Evolutionary conservation across 805 yeast species (phyloP), one percentile per base, ranked within the genome.

Genomic region (Teunomyces panamensis): DNA sequence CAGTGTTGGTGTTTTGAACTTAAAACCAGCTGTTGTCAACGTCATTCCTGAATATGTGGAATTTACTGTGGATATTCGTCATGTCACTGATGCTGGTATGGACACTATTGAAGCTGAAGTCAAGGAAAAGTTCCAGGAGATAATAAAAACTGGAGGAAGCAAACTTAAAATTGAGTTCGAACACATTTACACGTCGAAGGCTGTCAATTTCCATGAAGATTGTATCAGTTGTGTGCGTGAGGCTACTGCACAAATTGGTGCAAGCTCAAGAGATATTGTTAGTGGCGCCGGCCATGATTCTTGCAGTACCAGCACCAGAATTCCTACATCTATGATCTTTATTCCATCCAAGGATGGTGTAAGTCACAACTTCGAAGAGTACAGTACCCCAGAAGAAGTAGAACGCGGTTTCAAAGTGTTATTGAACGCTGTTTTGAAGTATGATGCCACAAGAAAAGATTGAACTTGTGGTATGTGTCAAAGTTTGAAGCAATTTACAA

Each of bases 211-310:
- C 41, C 41, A 37, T 14, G 30, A 37, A 8, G 41, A 68, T 1
- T 77, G 84, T 56, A 68, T 80, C 44, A 60, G 67, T 2, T 74
- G 83, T 52, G 83, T 84, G 14, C 65, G 69, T 36, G 70, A 85
- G 14, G 83, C 89, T 0, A 51, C 57, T 14, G 79, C 73, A 24
- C 58, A 78, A 30, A 78, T 74, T 48, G 82, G 83, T 1, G 74
- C 68, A 1, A 60, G 71, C 33, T 67, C 70, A 9, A 65, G 72
- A 35, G 73, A 68, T 33, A 81, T 83, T 45, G 74, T 76, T 41
- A 79, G 85, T 53, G 89, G 91, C 27, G 89, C 90, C 4, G 89
- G 87, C 9, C 91, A 85, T 54, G 91, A 85, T 58, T 81, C 87
- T 6, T 82, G 88, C 55, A 73, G 78, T 17, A 80, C 85, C 1